Evolutionary conservation across 805 yeast species (phyloP).

Genomic region (Lipomyces starkeyi): DNA sequence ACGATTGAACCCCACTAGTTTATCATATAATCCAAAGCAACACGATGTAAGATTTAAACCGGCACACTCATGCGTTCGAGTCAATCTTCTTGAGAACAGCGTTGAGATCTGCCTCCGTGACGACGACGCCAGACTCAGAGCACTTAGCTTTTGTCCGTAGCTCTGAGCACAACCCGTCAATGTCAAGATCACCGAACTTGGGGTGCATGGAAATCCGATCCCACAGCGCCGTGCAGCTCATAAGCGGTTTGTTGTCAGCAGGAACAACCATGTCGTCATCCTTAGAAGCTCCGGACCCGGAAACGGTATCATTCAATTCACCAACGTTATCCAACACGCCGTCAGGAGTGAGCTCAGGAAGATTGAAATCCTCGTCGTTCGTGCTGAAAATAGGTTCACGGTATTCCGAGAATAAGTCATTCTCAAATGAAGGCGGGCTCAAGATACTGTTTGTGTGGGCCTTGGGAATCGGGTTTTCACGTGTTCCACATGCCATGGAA

Average conservation of each 20-base stretch:
- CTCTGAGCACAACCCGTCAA: conserved; percentile 90
- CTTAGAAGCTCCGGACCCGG: conserved; percentile 15
- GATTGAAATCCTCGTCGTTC: conserved; percentile 43
- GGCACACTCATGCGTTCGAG: background rate
- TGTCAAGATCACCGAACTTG: conserved; percentile 87
- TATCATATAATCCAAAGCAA: conserved; percentile 8
- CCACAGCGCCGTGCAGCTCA: conserved; percentile 93
- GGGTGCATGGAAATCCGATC: conserved; percentile 95
- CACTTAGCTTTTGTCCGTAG: conserved; percentile 92
- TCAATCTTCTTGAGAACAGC: conserved; percentile 31
- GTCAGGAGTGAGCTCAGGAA: conserved; percentile 46
- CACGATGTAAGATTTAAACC: conserved; percentile 1
- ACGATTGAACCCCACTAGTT: background rate
- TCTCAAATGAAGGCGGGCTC: conserved; percentile 43
- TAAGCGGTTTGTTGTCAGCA: conserved; percentile 56
- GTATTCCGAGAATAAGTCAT: conserved; percentile 44
- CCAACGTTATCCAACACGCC: conserved; percentile 43
- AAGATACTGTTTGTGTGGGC: conserved; percentile 38
- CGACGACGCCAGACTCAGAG: conserved; percentile 89
- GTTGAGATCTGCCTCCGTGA: conserved; percentile 80
- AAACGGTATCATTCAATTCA: background rate
- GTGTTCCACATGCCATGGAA: conserved; percentile 83
- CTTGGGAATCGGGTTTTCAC: conserved; percentile 68
- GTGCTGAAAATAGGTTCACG: conserved; percentile 30
- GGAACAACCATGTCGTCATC: conserved; percentile 59